Base-by-base conservation (phyloP, 2,329 filamentous ascomycete genomes). In the Pseudogymnoascus sp. region DNA sequence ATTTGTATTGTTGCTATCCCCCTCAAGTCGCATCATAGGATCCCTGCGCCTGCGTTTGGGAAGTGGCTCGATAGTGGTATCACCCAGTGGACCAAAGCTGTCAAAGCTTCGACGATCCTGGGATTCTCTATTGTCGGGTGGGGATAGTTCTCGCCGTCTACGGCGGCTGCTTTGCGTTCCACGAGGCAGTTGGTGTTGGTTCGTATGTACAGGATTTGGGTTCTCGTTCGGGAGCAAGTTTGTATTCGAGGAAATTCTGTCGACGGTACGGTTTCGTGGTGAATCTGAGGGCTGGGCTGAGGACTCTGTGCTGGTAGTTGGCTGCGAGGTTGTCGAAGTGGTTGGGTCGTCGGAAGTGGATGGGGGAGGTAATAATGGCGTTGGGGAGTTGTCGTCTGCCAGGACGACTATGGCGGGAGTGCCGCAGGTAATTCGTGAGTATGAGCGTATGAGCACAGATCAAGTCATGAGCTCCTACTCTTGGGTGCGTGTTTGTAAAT, bases 281-380 rank as follows among this genome's bases (percentile, higher is more conserved):
- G 64, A 61, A 63, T 63, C 65, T 57, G 66, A 64, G 63, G 63
- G 63, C 67, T 72, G 73, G 69, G 75, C 73, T 71, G 77, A 76
- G 72, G 73, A 63, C 65, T 71, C 71, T 67, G 74, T 74, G 75
- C 72, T 76, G 69, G 77, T 71, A 73, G 79, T 70, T 73, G 73
- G 72, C 70, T 75, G 72, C 68, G 77, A 73, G 73, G 75, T 73
- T 66, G 75, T 79, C 78, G 81, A 78, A 72, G 76, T 78, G 75
- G 79, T 74, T 79, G 82, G 81, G 78, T 80, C 74, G 84, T 85
- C 85, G 82, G 86, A 76, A 77, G 79, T 77, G 82, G 79, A 77
- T 80, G 80, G 81, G 80, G 82, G 81, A 79, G 82, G 73, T 74
- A 71, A 52, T 52, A 33, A 66, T 67, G 69, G 73, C 72, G 75